These are phyloP conservation scores for Candida neerlandica DNA, from an alignment of 1,139 yeast genomes.

Conservation along the genomic window DNA sequence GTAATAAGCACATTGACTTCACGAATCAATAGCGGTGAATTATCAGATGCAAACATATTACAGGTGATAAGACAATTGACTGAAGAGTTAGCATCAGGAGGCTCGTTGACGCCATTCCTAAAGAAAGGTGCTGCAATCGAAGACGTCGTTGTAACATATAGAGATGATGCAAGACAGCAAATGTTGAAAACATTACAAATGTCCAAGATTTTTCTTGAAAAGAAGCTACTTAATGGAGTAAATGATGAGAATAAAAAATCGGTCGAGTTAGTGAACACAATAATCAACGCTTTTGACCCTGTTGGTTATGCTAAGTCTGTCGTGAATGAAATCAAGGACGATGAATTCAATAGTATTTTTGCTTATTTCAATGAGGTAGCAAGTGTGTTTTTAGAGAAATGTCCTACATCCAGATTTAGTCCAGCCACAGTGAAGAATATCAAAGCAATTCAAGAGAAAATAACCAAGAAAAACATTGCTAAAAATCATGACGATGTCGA, in stretches of 20 bases:
- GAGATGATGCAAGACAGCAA: slow-evolving; percentile 25
- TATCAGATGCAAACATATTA: slow-evolving; percentile 34
- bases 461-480: slow-evolving; percentile 57
- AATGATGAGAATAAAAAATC: slow-evolving; percentile 18
- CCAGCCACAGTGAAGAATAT: slow-evolving; percentile 20
- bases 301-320: slow-evolving; percentile 5
- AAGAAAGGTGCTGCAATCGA: slow-evolving; percentile 19
- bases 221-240: slow-evolving; percentile 9
- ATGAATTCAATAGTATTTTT: background rate
- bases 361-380: slow-evolving; percentile 13
- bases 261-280: slow-evolving; percentile 27
- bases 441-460: slow-evolving; percentile 31
- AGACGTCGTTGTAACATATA: slow-evolving; percentile 30
- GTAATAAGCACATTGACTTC: slow-evolving; percentile 30
- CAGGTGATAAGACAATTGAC: slow-evolving; percentile 48
- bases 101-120: slow-evolving; percentile 18
- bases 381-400: slow-evolving; percentile 31
- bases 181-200: slow-evolving; percentile 39
- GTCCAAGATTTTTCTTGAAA: slow-evolving; percentile 40
- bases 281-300: slow-evolving; percentile 24
- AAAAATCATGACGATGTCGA: slow-evolving; percentile 5
- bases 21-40: slow-evolving; percentile 22
- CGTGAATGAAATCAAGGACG: slow-evolving; percentile 2
- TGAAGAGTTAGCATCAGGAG: slow-evolving; percentile 34
- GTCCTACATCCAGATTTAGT: slow-evolving; percentile 21